Conservation (phyloP, 257 asterid species). For the Capsicum baccatum region DNA sequence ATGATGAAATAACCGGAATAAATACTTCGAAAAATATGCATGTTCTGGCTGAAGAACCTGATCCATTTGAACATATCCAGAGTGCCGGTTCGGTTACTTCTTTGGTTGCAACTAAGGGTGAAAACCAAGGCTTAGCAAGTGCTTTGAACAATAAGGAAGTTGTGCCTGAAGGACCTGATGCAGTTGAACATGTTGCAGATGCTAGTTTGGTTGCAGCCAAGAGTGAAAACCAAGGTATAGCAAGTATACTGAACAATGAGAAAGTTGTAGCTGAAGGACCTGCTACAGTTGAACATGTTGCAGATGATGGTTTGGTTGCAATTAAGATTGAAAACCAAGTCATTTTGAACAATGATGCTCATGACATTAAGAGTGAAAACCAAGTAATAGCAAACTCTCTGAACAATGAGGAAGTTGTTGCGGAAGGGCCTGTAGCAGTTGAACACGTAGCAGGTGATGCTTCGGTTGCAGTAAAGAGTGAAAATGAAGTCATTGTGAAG, state of each 20-base stretch:
- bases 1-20: too few species aligned
- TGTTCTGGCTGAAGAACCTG: constrained; percentile 26
- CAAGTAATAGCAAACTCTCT: not conserved
- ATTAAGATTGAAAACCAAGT: too few species aligned
- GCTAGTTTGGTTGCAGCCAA: constrained; percentile 1
- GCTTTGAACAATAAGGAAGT: not conserved
- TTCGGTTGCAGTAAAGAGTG: constrained; percentile 14
- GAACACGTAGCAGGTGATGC: constrained; percentile 23
- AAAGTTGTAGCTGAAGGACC: too few species aligned
- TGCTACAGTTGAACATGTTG: too few species aligned
- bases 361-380: constrained; percentile 19
- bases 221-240: too few species aligned
- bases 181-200: constrained; percentile 18
- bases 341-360: constrained; percentile 18
- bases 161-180: not conserved
- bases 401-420: constrained; percentile 31
- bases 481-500: not conserved
- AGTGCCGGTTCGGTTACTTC: constrained; percentile 9
- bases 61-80: constrained; percentile 37
- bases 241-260: too few species aligned
- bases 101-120: too few species aligned
- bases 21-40: not conserved
- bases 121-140: not conserved
- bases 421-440: constrained; percentile 31
- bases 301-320: too few species aligned